Evolutionary conservation across 805 yeast species (phyloP).

Genomic region (Pichia scutulata): DNA sequence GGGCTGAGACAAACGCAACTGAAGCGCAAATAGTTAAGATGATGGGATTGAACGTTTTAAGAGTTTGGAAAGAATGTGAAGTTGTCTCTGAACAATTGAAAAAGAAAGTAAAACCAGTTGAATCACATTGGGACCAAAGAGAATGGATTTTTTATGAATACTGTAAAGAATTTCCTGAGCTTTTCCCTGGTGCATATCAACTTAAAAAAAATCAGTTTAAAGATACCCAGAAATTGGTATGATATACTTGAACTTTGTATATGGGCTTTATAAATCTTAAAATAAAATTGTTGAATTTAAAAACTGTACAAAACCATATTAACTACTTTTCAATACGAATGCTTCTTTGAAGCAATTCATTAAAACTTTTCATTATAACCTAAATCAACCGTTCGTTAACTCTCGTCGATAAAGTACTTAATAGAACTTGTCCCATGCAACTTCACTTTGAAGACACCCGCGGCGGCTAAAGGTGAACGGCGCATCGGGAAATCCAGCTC

Average conservation of each 20-base stretch:
- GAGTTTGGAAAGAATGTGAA: constrained; percentile 42
- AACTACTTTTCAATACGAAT: too few relatives aligned
- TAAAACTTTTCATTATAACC: too few relatives aligned
- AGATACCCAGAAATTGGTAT: constrained; percentile 8
- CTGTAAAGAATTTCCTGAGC: constrained; percentile 30
- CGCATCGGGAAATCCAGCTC: not conserved
- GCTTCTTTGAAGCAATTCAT: too few relatives aligned
- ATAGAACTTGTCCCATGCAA: not conserved
- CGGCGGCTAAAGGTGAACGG: not conserved
- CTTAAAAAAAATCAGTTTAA: constrained; percentile 12
- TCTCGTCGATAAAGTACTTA: too few relatives aligned
- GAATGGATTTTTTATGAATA: constrained; percentile 33
- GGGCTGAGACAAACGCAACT: constrained; percentile 30
- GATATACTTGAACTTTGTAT: not conserved
- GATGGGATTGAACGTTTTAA: constrained; percentile 39
- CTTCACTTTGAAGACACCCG: not conserved
- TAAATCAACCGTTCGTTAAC: too few relatives aligned
- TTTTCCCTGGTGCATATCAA: constrained; percentile 25
- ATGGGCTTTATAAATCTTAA: not conserved
- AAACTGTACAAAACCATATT: not conserved
- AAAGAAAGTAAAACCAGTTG: constrained; percentile 20
- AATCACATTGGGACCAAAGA: constrained; percentile 36
- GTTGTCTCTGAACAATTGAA: constrained; percentile 21
- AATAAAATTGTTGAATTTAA: not conserved
- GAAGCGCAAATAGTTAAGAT: constrained; percentile 37